Base-by-base conservation (phyloP, 177 flowering plant species). In the Vitis hybrid region DNA sequence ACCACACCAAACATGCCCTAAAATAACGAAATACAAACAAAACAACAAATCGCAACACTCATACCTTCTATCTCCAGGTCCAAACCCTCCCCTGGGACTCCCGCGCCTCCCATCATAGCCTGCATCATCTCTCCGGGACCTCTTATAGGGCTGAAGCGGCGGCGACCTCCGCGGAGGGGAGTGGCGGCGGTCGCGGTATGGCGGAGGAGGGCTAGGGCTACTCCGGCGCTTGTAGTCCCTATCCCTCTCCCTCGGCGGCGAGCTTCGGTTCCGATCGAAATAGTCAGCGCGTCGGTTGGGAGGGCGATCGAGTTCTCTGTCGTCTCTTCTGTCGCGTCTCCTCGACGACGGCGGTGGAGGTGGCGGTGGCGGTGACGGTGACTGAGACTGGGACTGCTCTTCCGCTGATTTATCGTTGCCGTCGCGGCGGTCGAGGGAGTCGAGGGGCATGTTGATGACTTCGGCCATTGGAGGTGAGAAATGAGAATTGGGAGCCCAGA, bases 61-160 rank as follows among this genome's bases (percentile, higher is more conserved):
- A 63, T 59, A 87, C 98, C 96, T 89, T 70, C 96, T 78, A 66
- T 91, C 94, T 3, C 87, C 91, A 1, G 83, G 81, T 2, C 91
- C 92, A 75, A 82, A 90, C 1, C 95, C 91, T 6, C 91, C 93
- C 64, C 96, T 80, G 49, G 93, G 91, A 70, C 93, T 89, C 3
- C 94, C 92, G 8, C 93, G 75, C 56, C 98, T 71, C 1, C 85
- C 87, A 50, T 88, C 94, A 49, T 77, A 82, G 14, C 88, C 90
- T 6, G 83, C 86, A 72, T 88, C 95, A 2, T 85, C 93, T 67
- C 97, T 81, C 67, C 96, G 75, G 2, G 87, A 82, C 30, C 95
- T 79, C 84, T 92, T 91, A 62, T 83, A 84, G 10, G 89, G 81
- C 3, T 83, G 82, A 1, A 78, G 82, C 21, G 91, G 86, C 6